Evolutionary conservation across 78 protist species (phyloP).

Genomic region (Guillardia theta): DNA sequence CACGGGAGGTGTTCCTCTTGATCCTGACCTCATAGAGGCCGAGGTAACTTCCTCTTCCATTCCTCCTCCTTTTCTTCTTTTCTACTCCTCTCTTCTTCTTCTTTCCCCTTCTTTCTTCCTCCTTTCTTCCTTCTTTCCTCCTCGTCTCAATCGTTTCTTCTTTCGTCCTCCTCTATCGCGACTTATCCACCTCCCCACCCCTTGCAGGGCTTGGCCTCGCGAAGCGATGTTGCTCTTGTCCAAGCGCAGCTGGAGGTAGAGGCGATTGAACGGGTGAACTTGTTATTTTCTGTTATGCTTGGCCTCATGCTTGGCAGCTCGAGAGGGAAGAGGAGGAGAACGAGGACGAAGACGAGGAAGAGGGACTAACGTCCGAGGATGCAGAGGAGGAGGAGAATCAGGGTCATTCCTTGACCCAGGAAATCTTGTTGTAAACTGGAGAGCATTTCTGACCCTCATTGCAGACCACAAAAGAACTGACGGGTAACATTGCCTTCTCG

Average conservation of each 20-base stretch:
- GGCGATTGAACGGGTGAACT: not conserved
- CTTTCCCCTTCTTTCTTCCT: not conserved
- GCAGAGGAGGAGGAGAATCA: no score
- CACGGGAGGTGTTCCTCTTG: no score
- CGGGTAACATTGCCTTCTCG: no score
- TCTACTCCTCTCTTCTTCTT: not conserved
- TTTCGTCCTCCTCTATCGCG: not conserved
- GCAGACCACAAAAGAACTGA: no score
- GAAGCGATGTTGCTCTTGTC: not conserved
- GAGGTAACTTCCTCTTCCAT: not conserved
- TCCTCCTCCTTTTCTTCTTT: not conserved
- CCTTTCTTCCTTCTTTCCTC: not conserved
- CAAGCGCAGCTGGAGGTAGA: not conserved
- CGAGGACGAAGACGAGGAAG: not conserved
- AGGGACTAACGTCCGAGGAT: no score
- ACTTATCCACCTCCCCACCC: not conserved
- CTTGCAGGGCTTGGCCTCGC: not conserved
- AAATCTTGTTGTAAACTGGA: no score
- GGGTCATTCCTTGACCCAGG: no score
- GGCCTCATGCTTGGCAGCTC: no score
- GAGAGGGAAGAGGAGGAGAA: not conserved
- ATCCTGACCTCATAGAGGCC: no score
- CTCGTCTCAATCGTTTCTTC: not conserved
- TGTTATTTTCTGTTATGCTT: no score
- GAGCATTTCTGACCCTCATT: no score